Base-by-base conservation (phyloP, 768 basidiomycete genomes). In the Fomitopsis serialis region DNA sequence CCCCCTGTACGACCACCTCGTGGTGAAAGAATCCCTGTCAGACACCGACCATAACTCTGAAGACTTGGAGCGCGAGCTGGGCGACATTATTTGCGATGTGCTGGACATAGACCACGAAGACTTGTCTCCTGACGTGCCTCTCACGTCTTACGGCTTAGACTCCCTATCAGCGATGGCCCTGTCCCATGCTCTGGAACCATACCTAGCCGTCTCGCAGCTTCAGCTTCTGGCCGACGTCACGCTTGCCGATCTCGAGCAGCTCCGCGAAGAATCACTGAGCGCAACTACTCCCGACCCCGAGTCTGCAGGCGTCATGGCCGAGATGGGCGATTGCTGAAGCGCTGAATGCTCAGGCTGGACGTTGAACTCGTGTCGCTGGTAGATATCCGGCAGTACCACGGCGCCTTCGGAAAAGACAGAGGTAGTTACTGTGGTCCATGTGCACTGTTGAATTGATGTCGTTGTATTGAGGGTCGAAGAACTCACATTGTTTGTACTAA, bases 101-200 rank as follows among this genome's bases (percentile, higher is more conserved):
- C 55, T 73, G 19, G 70, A 69, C 44, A 56, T 76, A 21, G 52
- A 67, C 1, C 54, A 52, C 21, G 62, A 67, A n/a, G 72, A 74
- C 32, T 69, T 76, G 42, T 64, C 65, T 6, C 48, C 58, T 0
- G 67, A 74, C 12, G 66, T 72, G 7, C 74, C 75, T 1, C 62
- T 77, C 45, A 73, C 72, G 1, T 62, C 69, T 1, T 76, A 75
- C 40, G 75, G 75, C 10, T 60, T 75, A 15, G 74, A 76, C 55
- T 76, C 74, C 1, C 65, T 76, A 7, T 64, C 69, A 9, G 74
- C 74, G 15, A 68, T 68, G 5, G 64, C 66, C n/a, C 56, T 74
- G 11, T 70, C 74, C 5, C 64, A 63, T 49, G 63, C 64, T 2
- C 64, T 76, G 36, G 63, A 64, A 10, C 60, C 67, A 0, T 60